phyloP scores from a whole-genome alignment of 768 basidiomycete species.

The Trametes sanguinea region DNA sequence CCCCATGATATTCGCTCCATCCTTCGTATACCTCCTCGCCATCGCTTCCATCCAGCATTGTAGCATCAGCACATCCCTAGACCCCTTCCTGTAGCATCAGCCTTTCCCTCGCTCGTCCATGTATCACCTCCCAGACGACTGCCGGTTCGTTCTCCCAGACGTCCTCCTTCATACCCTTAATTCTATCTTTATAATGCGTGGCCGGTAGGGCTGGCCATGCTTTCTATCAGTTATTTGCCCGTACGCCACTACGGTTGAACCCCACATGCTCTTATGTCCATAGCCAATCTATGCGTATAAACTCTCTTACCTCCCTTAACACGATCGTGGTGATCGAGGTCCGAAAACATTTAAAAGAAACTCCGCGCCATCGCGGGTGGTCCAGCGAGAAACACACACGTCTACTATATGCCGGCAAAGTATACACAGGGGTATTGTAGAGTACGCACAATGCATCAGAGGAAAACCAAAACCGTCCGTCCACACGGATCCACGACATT shows the following conservation, averaged over 20 bases:
- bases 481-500: slow-evolving; percentile 1
- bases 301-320: not conserved
- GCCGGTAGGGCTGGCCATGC: slow-evolving; percentile 3
- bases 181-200: slow-evolving; percentile 17
- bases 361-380: not conserved
- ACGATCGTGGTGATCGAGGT: not conserved
- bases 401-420: slow-evolving; percentile 22
- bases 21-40: slow-evolving; percentile 7
- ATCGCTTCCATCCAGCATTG: not conserved
- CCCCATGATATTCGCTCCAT: not conserved
- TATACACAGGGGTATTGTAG: slow-evolving; percentile 25
- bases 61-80: slow-evolving; percentile 16
- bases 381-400: slow-evolving; percentile 9
- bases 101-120: not conserved
- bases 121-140: not conserved
- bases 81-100: slow-evolving; percentile 18
- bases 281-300: not conserved
- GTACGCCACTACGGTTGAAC: not conserved
- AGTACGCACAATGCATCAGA: slow-evolving; percentile 22
- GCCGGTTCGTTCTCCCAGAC: not conserved
- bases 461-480: slow-evolving; percentile 19
- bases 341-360: not conserved
- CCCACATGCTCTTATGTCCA: not conserved
- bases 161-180: slow-evolving; percentile 9
- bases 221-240: not conserved